Evolutionary conservation across 441 rosid genomes (phyloP), one percentile per base, ranked within the genome.

Genomic region (Mallotus repandus): DNA sequence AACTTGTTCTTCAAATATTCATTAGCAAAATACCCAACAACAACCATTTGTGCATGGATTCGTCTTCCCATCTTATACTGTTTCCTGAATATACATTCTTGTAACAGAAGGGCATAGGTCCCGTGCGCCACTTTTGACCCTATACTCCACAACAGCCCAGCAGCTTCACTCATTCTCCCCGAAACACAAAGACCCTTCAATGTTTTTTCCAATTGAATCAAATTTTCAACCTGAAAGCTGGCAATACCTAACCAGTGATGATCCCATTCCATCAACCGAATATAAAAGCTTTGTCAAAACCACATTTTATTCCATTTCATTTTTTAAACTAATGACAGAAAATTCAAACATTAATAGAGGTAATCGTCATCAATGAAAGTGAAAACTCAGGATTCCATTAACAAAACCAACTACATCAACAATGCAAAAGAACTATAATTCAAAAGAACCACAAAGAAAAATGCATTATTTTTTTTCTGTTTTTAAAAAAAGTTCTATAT

Each of bases 91-190:
- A 84, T 84, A 63, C 93, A 88, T 80, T 93, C 94, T 77, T 93
- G 93, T 80, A 91, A 81, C 55, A 91, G 63, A 63, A 93, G 72
- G 46, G 86, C 77, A 69, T 88, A 86, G 0, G 89, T 89, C 19
- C 75, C 64, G 5, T 77, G 70, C 45, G 81, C 82, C 63, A 84
- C 86, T 73, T 73, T 72, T 69, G 69, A 53, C 29, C 87, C 81
- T 4, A 76, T 56, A 45, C 78, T 73, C 78, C 89, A 88, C 58
- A 89, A 78, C 4, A 90, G 74, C 63, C 89, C 85, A 76, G 88
- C 82, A 71, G 97, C 90, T 79, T 93, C 93, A 60, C 78, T 82
- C 75, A 86, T 72, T 70, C 92, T 88, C 80, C 97, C 98, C 1
- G 78, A 68, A 67, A 79, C 62, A 79, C 93, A 91, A 22, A 91